A percentile compares a stretch with the other conserved stretches of the same genome.
Conservation (phyloP, 2,329 filamentous ascomycete genomes). For the Xylariaceae sp. region DNA sequence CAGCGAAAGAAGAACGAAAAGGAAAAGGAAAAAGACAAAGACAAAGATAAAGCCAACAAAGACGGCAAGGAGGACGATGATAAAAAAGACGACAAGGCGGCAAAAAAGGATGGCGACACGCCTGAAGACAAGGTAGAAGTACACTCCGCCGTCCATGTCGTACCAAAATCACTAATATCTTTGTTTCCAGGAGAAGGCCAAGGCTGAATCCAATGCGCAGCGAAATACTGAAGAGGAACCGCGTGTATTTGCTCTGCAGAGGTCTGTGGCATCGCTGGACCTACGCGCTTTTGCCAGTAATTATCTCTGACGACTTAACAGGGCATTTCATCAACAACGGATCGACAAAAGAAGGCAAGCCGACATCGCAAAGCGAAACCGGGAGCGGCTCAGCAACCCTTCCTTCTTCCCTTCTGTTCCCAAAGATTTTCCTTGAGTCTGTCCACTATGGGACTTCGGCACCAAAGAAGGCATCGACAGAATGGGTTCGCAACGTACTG, state of each 20-base stretch:
- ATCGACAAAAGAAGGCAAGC: constrained; percentile 73
- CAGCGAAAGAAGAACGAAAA: constrained; percentile 68
- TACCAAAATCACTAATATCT: not conserved
- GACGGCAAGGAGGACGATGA: constrained; percentile 47
- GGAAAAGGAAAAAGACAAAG: constrained; percentile 55
- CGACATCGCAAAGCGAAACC: constrained; percentile 77
- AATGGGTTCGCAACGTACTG: too few relatives aligned
- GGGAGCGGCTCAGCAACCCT: constrained; percentile 75
- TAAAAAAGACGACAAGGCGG: constrained; percentile 33
- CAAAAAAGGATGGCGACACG: constrained; percentile 37
- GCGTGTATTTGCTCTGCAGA: constrained; percentile 80
- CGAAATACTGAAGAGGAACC: constrained; percentile 60
- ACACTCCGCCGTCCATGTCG: not conserved
- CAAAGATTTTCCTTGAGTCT: constrained; percentile 37
- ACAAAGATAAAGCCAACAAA: constrained; percentile 45
- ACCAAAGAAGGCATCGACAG: too few relatives aligned
- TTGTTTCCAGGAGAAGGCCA: constrained; percentile 34
- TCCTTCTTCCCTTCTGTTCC: constrained; percentile 84
- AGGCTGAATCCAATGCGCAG: constrained; percentile 33
- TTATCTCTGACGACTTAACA: constrained; percentile 33
- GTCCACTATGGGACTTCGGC: too few relatives aligned
- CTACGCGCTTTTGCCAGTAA: not conserved
- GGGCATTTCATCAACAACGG: constrained; percentile 83
- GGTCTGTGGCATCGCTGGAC: constrained; percentile 43
- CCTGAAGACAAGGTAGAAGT: constrained; percentile 30